Evolutionary conservation across 805 yeast species (phyloP).

Genomic region (Sugiyamaella floridensis): DNA sequence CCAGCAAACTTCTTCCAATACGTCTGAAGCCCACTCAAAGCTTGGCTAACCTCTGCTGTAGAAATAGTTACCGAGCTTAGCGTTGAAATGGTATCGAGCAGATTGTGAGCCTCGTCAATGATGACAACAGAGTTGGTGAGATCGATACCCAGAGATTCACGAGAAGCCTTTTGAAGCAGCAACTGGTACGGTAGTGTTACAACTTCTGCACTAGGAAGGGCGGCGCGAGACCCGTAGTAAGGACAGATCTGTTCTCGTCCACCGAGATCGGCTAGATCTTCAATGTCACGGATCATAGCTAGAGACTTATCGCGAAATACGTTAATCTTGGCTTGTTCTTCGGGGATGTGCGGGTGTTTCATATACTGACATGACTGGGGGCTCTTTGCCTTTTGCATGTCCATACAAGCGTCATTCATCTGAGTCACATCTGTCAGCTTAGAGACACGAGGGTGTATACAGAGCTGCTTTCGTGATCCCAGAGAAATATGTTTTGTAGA

Average conservation of each 20-base stretch:
- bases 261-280: conserved; percentile 65
- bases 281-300: conserved; percentile 64
- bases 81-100: conserved; percentile 66
- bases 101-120: conserved; percentile 89
- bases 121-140: conserved; percentile 61
- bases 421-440: conserved; percentile 41
- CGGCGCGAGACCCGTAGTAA: conserved; percentile 64
- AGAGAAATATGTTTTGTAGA: conserved; percentile 57
- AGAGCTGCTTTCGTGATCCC: conserved; percentile 79
- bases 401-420: conserved; percentile 77
- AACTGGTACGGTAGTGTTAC: conserved; percentile 82
- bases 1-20: conserved; percentile 58
- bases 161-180: conserved; percentile 51
- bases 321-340: conserved; percentile 29
- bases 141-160: conserved; percentile 53
- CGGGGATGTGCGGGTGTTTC: conserved; percentile 31
- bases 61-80: conserved; percentile 60
- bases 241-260: conserved; percentile 58
- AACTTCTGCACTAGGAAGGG: conserved; percentile 57
- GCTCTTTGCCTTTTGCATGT: conserved; percentile 45
- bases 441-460: conserved; percentile 61
- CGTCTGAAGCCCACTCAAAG: conserved; percentile 42
- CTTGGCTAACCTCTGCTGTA: conserved; percentile 38
- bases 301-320: conserved; percentile 51
- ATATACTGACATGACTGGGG: conserved; percentile 36